Percentiles rank a stretch among this genome's conserved stretches.
Conservation (phyloP, 139 green algal genomes). For the Auxenochlorella protothecoides region DNA sequence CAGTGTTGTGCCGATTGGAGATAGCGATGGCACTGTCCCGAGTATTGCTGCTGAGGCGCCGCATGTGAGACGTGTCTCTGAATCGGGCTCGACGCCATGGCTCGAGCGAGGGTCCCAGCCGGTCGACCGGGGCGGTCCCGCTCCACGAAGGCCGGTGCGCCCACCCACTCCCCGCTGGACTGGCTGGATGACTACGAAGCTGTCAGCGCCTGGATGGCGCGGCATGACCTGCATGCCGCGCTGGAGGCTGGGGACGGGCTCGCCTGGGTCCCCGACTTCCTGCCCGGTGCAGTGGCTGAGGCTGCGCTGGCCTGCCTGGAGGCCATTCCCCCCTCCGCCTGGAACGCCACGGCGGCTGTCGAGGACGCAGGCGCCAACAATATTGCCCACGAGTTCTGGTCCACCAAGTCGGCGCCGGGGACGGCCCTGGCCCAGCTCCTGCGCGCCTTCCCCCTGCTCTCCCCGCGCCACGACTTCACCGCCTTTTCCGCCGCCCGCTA, state of each 20-base stretch:
- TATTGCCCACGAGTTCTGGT: conserved; percentile 20
- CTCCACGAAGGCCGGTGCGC: too few relatives aligned
- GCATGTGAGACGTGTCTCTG: too few relatives aligned
- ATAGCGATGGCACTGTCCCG: neutral
- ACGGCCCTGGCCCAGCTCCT: conserved; percentile 13
- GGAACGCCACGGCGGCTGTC: conserved; percentile 23
- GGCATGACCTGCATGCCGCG: conserved; percentile 20
- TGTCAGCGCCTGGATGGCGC: conserved; percentile 12
- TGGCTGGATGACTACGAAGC: conserved; percentile 30
- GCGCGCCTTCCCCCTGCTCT: conserved; percentile 31
- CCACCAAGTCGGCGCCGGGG: conserved; percentile 3
- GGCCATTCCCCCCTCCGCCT: conserved; percentile 6
- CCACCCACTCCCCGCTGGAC: neutral
- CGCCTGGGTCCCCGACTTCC: conserved; percentile 19
- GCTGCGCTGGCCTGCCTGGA: conserved; percentile 16
- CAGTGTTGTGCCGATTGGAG: too few relatives aligned
- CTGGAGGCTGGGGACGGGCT: conserved; percentile 22
- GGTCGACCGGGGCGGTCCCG: neutral
- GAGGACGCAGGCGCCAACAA: conserved; percentile 23
- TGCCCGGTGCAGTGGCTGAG: conserved; percentile 31
- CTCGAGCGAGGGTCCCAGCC: too few relatives aligned
- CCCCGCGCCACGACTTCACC: conserved; percentile 21
- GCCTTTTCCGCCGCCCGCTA: conserved; percentile 34
- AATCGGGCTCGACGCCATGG: too few relatives aligned
- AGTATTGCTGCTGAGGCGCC: neutral